A percentile compares a stretch with the other conserved stretches of the same genome.
Conservation (phyloP, 1,284 basidiomycete genomes). For the Sutorius eximius region DNA sequence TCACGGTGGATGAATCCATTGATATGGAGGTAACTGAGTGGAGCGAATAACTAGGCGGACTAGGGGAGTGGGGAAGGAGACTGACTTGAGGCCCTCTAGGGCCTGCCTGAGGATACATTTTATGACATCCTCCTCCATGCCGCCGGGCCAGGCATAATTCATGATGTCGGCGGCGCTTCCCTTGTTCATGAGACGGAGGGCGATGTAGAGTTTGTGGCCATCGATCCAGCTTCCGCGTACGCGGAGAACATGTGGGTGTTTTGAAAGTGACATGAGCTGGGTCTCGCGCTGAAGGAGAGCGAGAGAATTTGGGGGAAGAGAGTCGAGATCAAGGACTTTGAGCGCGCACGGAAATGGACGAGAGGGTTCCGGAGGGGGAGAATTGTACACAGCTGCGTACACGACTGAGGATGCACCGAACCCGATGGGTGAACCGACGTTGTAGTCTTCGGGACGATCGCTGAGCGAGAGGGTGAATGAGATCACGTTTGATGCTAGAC, state of each 20-base stretch:
- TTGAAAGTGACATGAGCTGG: conserved; percentile 89
- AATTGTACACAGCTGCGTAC: conserved; percentile 71
- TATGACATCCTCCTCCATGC: conserved; percentile 85
- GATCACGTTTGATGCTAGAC: background rate
- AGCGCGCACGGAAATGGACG: conserved; percentile 68
- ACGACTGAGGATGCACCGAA: conserved; percentile 89
- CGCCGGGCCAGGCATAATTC: conserved; percentile 80
- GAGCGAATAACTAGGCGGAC: conserved; percentile 10
- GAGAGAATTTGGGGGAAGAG: conserved; percentile 65
- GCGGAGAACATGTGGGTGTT: conserved; percentile 88
- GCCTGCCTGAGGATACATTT: conserved; percentile 83
- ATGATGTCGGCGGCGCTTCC: conserved; percentile 87
- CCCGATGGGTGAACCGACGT: conserved; percentile 71
- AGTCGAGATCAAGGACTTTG: conserved; percentile 87
- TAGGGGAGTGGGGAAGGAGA: conserved; percentile 7
- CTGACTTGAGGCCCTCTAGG: conserved; percentile 79
- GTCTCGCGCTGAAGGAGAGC: conserved; percentile 80
- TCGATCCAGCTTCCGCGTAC: conserved; percentile 88
- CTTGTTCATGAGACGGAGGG: conserved; percentile 85
- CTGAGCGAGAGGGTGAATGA: conserved; percentile 38
- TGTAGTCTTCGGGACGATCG: conserved; percentile 70
- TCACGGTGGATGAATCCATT: conserved; percentile 91
- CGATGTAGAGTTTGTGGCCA: conserved; percentile 82
- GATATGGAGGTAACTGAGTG: conserved; percentile 72
- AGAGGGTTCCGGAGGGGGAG: conserved; percentile 32